These are phyloP conservation scores for Claviceps sorghi DNA, from an alignment of 2,329 filamentous ascomycete species.

Conservation along the genomic window DNA sequence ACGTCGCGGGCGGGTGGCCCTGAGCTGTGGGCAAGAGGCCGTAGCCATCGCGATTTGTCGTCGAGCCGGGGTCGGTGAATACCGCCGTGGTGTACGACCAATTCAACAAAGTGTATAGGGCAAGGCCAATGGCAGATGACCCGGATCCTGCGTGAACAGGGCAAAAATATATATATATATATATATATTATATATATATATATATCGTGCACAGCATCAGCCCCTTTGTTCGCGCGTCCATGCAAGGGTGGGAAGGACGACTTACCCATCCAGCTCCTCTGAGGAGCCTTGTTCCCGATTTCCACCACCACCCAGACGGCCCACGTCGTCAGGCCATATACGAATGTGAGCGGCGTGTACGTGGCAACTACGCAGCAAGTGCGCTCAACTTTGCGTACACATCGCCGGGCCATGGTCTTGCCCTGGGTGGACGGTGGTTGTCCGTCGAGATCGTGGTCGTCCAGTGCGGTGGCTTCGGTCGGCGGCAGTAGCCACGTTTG, in stretches of 20 bases:
- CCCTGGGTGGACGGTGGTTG: constrained; percentile 5
- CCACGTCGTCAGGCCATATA: constrained; percentile 86
- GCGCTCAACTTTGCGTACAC: constrained; percentile 60
- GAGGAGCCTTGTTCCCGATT: constrained; percentile 46
- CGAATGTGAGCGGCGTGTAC: constrained; percentile 78
- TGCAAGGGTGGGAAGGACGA: neutral
- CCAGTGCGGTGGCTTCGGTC: constrained; percentile 6
- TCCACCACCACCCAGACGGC: constrained; percentile 73
- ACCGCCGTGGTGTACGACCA: constrained; percentile 86
- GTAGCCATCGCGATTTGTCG: constrained; percentile 53
- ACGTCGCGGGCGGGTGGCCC: constrained; percentile 42
- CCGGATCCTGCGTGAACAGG: constrained; percentile 28
- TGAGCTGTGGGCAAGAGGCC: constrained; percentile 57
- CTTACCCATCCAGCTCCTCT: constrained; percentile 42
- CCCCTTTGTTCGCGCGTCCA: neutral
- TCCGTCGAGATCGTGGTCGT: constrained; percentile 7
- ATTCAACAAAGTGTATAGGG: constrained; percentile 67
- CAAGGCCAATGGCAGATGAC: constrained; percentile 48
- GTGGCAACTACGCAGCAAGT: constrained; percentile 66
- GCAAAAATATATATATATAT: neutral
- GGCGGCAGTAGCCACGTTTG: neutral
- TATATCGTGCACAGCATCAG: neutral
- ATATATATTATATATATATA: neutral
- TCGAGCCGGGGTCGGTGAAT: constrained; percentile 75
- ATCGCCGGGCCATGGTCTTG: constrained; percentile 39